Evolutionary conservation across 192 early-diverging fungal genomes (phyloP), one percentile per base, ranked within the genome.

Genomic region (Backusella morwellensis): DNA sequence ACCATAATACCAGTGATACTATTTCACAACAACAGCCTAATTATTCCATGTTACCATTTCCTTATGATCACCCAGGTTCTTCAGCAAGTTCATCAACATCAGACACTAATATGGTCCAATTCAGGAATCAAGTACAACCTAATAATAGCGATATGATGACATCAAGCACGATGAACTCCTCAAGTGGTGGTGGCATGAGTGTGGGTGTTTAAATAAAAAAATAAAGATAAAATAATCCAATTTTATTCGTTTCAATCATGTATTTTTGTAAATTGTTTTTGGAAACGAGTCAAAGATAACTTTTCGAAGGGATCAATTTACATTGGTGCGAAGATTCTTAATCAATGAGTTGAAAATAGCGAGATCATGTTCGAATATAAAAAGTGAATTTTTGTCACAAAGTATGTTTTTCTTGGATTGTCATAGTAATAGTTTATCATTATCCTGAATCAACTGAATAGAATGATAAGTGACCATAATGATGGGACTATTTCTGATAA

Each of bases 151-250:
- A 36, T 68, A 68, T 35, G 26, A 21, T 34, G 67, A 15, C 67
- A 35, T 35, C 67, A 68, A 36, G 35, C 35, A 35, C 35, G 29
- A 68, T 68, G 14, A 72, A 41, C 17, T 29, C 70, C 6, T 47
- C 70, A 72, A 72, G 2, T n/a, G 26, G 70, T 19, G 56, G 56
- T 63, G 44, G 70, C 26, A 72, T 72, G 70, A 72, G 70, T 54
- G 44, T 72, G 17, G 70, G 44, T 47, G 70, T 72, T 15, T 72
- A 72, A 47, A 32, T 32, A 56, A 56, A 21, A 56, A n/a, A 56
- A 21, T 0, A 56, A 11, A 3, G 29, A 63, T 23, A 56, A 56
- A 56, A 56, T 8, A 21, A 11, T 23, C 2, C 8, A 23, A 21
- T 56, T 56, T 26, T 56, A 56, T 56, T 56, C 21, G 54, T 2